Conservation (phyloP, 2,329 filamentous ascomycete genomes). For the Beauveria sp. region DNA sequence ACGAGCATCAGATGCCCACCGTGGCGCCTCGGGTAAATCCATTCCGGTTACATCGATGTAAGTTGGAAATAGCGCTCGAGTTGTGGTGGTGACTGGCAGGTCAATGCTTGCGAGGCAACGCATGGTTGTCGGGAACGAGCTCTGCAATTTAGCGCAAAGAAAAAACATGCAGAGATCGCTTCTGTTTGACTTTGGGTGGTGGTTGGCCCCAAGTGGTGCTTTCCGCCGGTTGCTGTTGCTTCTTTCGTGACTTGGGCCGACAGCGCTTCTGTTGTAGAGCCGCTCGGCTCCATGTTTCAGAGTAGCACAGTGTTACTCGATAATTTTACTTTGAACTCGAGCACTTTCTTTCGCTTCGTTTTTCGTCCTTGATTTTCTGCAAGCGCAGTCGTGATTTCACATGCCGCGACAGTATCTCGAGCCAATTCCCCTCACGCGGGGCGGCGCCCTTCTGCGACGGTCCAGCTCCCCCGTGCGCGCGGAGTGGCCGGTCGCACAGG, state of each 20-base stretch:
- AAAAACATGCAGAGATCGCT: no score
- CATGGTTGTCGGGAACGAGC: not conserved
- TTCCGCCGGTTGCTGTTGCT: not conserved
- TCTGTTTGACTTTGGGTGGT: not conserved
- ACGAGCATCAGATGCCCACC: conserved; percentile 17
- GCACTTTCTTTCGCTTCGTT: not conserved
- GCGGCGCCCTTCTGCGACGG: not conserved
- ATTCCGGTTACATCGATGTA: conserved; percentile 30
- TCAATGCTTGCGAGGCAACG: no score
- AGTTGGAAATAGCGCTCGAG: conserved; percentile 17
- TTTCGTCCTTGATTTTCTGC: not conserved
- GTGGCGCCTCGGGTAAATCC: conserved; percentile 27
- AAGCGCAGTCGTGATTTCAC: not conserved
- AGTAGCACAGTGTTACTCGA: not conserved
- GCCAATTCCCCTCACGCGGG: not conserved
- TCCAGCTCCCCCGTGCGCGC: not conserved
- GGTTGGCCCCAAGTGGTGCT: not conserved
- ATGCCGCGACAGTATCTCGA: conserved; percentile 6
- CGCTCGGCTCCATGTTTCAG: not conserved
- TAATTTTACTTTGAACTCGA: not conserved
- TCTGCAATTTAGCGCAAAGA: not conserved
- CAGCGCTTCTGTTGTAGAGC: not conserved
- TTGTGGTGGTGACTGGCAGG: not conserved
- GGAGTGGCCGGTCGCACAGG: not conserved
- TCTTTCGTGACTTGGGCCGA: not conserved